Conservation (phyloP, 768 basidiomycete genomes). For the Pleurotus salmoneostramineus region DNA sequence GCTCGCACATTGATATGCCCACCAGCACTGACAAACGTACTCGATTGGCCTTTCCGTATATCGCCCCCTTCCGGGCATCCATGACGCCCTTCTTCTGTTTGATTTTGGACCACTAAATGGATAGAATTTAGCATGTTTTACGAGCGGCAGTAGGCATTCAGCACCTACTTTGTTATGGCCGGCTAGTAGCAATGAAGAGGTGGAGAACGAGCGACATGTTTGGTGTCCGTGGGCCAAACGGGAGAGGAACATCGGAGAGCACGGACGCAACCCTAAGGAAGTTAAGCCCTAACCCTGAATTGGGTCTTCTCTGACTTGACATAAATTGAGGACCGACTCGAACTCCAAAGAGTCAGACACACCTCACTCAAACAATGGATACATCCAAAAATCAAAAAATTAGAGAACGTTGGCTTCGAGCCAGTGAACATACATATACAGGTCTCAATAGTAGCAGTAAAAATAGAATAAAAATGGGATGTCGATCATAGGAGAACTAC, state of each 20-base stretch:
- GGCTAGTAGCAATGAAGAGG: conserved; percentile 15
- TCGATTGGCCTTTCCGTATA: conserved; percentile 52
- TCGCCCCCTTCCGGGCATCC: conserved; percentile 53
- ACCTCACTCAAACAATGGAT: too few relatives aligned
- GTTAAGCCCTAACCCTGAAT: conserved; percentile 3
- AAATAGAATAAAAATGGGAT: background rate
- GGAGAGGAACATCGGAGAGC: conserved; percentile 1
- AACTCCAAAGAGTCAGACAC: too few relatives aligned
- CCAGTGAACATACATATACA: too few relatives aligned
- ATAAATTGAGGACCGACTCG: too few relatives aligned
- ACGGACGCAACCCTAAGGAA: background rate
- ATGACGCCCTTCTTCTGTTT: conserved; percentile 66
- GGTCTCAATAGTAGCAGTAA: background rate
- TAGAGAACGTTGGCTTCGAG: too few relatives aligned
- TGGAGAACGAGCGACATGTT: conserved; percentile 17
- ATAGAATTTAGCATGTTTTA: background rate
- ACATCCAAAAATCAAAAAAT: too few relatives aligned
- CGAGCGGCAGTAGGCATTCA: background rate
- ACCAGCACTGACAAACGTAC: conserved; percentile 31
- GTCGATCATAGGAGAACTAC: background rate
- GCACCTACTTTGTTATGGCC: conserved; percentile 39
- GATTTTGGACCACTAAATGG: conserved; percentile 69
- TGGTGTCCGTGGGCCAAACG: background rate
- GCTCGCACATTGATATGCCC: background rate
- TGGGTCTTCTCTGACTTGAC: background rate